Percentiles rank a stretch among this genome's conserved stretches.
Conservation (phyloP, 176 grass and related monocot species). For the Pontederia paniculata region DNA sequence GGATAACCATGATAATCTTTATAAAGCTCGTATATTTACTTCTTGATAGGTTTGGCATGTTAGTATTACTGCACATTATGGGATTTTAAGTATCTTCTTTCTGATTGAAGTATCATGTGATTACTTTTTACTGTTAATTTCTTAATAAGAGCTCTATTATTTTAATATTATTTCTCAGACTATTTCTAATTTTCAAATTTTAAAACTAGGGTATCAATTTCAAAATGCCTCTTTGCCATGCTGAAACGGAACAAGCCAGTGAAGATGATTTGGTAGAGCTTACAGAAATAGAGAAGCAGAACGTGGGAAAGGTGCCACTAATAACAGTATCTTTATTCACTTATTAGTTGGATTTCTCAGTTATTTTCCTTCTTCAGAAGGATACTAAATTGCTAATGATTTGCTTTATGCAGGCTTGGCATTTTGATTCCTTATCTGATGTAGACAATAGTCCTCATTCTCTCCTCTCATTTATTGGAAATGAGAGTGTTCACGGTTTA, state of each 20-base stretch:
- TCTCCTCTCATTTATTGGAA: constrained; percentile 59
- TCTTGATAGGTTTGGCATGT: too few relatives aligned
- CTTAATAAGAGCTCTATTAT: not conserved
- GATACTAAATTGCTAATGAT: constrained; percentile 9
- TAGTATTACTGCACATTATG: too few relatives aligned
- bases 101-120: not conserved
- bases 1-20: too few relatives aligned
- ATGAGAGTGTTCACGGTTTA: constrained; percentile 63
- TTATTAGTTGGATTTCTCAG: not conserved
- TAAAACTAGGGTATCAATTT: constrained; percentile 50
- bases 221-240: constrained; percentile 73
- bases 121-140: not conserved
- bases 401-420: constrained; percentile 37
- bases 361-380: not conserved
- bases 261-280: constrained; percentile 83
- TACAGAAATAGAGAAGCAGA: constrained; percentile 71
- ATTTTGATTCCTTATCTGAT: constrained; percentile 54
- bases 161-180: not conserved
- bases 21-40: too few relatives aligned
- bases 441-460: constrained; percentile 74
- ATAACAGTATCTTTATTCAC: not conserved
- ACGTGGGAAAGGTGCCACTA: constrained; percentile 65
- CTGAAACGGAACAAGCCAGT: constrained; percentile 60
- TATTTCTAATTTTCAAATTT: not conserved
- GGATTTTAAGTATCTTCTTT: too few relatives aligned